Base-by-base conservation (phyloP, 2,329 filamentous ascomycete species). In the Metarhizium anisopliae region DNA sequence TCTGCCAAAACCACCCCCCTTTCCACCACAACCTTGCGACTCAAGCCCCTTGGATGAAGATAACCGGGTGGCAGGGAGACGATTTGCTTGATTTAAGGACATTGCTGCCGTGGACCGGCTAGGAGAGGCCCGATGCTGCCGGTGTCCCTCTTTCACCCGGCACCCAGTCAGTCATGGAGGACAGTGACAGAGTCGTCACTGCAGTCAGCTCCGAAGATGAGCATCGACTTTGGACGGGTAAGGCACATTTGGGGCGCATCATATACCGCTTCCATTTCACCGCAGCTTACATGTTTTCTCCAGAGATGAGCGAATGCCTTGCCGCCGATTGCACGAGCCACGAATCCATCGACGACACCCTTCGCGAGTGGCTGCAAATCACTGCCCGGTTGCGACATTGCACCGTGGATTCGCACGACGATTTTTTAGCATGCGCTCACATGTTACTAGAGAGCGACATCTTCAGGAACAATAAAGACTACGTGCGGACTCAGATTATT, bases 401-500 rank as follows among this genome's bases (percentile, higher is more conserved):
- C 62, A 89, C 87, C 68, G 79, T 90, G 59, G 77, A 82, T 56
- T 85, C 84, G 62, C 89, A 95, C 63, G 84, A 92, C 66, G 89
- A 95, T 65, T 78, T 96, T 56, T 84, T 85, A 29, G 83, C 79
- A 63, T 97, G 92, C 74, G 87, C 88, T 58, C 87, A 89, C 69
- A 84, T 84, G 69, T 80, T 99, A 42, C 77, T 95, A 56, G 78
- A 86, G 53, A 91, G 91, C 68, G 74, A 76, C 18, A 76, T 97
- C 49, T 99, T 95, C 70, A 72, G 74, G 30, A 72, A 78, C 14
- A 86, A 96, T 69, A 81, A 83, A 62, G 86, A 90, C 56, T 97
- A 99, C 72, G 89, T 97, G 59, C 89, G 93, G 60, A 88, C 84
- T 49, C 94, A 97, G 74, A 90, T 99, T 65, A 84, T 97, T 61